Evolutionary conservation across 2,329 filamentous ascomycete species (phyloP), one percentile per base, ranked within the genome.

Genomic region (Phyllosticta citribraziliensis): DNA sequence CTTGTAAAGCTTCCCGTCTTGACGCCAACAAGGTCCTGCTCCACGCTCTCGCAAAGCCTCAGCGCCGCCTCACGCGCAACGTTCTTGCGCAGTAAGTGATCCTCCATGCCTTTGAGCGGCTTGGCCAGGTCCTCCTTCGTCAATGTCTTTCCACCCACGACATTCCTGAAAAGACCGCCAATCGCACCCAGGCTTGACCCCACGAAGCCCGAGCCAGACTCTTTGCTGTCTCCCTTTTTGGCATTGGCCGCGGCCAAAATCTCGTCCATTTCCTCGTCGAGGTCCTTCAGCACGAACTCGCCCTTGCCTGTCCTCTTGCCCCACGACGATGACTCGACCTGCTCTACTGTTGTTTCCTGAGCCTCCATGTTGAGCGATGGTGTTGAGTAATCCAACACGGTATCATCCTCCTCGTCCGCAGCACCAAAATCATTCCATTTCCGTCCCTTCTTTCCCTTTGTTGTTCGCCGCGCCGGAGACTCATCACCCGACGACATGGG

Each of bases 21-120:
- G 67, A 92, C 87, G 27, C 94, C 92, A 19, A 97, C 76, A 25
- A 99, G 80, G 71, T 97, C 92, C 68, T 88, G 87, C 73, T 97
- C 89, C 6, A 99, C 93, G 57, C 91, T 91, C 64, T 95, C 87
- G 72, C 93, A 97, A 52, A 99, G 79, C 58, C 94, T 88, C 33
- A 96, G 83, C 1, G 93, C 94, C 17, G 94, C 94, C 78, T 97
- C 94, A 58, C 90, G 88, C 0, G 94, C 94, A 27, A 99, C 92
- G 69, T 99, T 99, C 80, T 99, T 99, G 76, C 88, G 87, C 63
- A 99, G 77, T 6, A 99, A 80, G 73, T 97, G 93, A 62, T 96
- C 91, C 72, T 97, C 91, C 91, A 99, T 97, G 33, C 88, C 89
- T 75, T 93, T 94, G 78, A 99, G 86, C 1, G 94, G 89, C 73